Base-by-base conservation (phyloP, 805 yeast genomes). In the Metschnikowia lunata region DNA sequence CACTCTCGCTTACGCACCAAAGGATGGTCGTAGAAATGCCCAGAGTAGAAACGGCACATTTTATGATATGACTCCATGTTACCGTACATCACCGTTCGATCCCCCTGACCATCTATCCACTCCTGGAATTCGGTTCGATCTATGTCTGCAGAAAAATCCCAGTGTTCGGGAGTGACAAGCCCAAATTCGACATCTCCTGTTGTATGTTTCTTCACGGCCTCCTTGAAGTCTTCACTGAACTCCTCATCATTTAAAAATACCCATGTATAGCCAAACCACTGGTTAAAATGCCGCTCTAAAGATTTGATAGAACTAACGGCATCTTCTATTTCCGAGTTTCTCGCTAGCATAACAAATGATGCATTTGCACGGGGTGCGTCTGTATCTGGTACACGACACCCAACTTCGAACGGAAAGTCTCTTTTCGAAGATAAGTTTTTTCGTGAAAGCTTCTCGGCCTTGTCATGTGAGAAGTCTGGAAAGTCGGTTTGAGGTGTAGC, bases 211-310 rank as follows among this genome's bases (percentile, higher is more conserved):
- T 52, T 40, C 0, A 88, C 82, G 1, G 71, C 64, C 1, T 54
- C 56, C 55, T 76, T 79, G 63, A 93, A 93, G 14, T 80, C 76
- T 1, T 76, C 76, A 18, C 74, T 70, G 56, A 91, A 90, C 13
- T 79, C 81, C 46, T 78, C 89, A 62, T 91, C 88, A 60, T 90
- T 91, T 14, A 93, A 63, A 55, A 93, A 88, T 1, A 88, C 83
- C 83, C 95, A 93, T 0, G 97, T 97, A 60, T 93, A 93, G 52
- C 85, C 78, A 63, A 75, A 93, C 96, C 96, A 88, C 56, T 90
- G 90, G 61, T 91, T 91, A 68, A 90, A 91, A 60, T 85, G 96
- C 26, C 87, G 72, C 61, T 91, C 98, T 43, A 93, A 58, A 3
- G 90, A 80, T 28, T 69, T 64, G 75, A 91, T 80, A 2, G 93